Conservation (phyloP, 2,329 filamentous ascomycete species). For the Sarocladium oryzae region DNA sequence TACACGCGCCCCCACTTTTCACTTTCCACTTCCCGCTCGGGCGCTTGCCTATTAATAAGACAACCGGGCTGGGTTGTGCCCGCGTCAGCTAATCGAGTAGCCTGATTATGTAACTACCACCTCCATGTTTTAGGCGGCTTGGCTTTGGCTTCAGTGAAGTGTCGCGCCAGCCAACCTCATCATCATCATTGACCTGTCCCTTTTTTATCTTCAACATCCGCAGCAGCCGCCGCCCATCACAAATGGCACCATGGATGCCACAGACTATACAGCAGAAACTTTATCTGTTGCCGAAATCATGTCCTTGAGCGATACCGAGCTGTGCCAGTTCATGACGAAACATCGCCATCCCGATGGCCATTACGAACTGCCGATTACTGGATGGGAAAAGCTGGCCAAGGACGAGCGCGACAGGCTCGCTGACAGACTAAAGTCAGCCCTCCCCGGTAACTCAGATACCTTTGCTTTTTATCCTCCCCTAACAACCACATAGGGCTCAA, state of each 20-base stretch:
- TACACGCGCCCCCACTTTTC: too few species aligned
- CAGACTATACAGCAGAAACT: neutral
- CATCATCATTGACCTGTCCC: too few species aligned
- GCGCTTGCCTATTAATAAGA: too few species aligned
- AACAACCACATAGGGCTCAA: conserved; percentile 2
- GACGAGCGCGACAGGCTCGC: conserved; percentile 13
- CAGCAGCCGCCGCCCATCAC: too few species aligned
- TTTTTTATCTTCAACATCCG: too few species aligned
- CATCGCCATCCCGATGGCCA: conserved; percentile 13
- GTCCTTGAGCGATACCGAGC: conserved; percentile 14
- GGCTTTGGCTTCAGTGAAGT: too few species aligned
- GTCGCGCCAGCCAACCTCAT: too few species aligned
- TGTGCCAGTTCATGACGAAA: conserved; percentile 14
- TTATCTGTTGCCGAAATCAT: conserved; percentile 11
- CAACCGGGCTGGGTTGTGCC: too few species aligned
- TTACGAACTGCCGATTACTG: conserved; percentile 13
- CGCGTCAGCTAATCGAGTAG: too few species aligned
- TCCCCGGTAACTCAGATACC: neutral
- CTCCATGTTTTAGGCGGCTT: too few species aligned
- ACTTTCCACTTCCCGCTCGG: too few species aligned
- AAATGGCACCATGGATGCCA: conserved; percentile 9
- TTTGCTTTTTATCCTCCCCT: neutral
- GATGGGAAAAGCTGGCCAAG: conserved; percentile 13
- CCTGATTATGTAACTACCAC: too few species aligned
- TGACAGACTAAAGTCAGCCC: conserved; percentile 14